Base-by-base conservation (phyloP, 495 filamentous ascomycete genomes). In the Acidomyces sp. region DNA sequence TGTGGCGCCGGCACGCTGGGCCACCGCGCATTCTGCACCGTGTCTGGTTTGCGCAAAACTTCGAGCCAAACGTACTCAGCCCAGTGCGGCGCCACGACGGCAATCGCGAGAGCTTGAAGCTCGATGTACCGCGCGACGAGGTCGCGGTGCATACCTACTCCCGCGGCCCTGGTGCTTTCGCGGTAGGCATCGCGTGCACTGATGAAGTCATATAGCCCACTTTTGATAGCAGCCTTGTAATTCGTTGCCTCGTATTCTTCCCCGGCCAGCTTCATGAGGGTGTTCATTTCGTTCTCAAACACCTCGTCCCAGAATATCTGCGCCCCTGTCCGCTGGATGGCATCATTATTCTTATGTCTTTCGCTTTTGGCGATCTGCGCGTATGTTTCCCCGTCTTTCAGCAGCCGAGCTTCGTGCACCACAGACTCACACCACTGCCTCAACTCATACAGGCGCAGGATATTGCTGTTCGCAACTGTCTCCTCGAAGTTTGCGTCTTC, bases 401-500 rank as follows among this genome's bases (percentile, higher is more conserved):
- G 46, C 9, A 56, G 15, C 9, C 42, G 31, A 1, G 55, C 53
- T 4, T 64, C 60, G 18, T 76, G 73, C 40, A 79, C 55, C 49
- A 80, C 69, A 55, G 93, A 84, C 62, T 95, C 85, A 37, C 81
- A 83, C 90, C 90, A 96, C 54, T 92, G 80, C 62, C 81, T 81
- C 38, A 95, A 71, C 43, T 77, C 85, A 59, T 75, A 82, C 22
- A 95, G 70, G 51, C 85, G 72, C 42, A 96, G 69, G 52, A 95
- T 90, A 52, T 76, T 87, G 55, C 76, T 81, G 60, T 94, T 85
- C 28, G 88, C 88, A 20, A 94, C 86, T 47, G 77, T 71, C 65
- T 99, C 90, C 49, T 93, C 90, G 52, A 99, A 93, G 66, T 99
- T 99, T 40, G 90, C 88, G 63, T 97, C 90, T 43, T 85, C 77